Evolutionary conservation across 495 filamentous ascomycete genomes (phyloP).

Genomic region (Xylaria nigripes): DNA sequence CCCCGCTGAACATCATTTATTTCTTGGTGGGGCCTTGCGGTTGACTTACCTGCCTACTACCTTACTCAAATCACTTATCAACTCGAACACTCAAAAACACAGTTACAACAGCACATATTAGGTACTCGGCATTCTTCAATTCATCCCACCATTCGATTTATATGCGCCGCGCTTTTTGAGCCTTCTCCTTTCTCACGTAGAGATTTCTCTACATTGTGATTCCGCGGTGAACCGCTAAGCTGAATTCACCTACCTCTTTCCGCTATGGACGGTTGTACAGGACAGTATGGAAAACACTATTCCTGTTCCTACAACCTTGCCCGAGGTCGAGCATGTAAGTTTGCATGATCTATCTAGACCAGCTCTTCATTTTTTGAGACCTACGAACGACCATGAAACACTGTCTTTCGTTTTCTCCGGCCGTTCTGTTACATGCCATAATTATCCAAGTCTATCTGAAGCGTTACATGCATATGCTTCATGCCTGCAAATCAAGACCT

Average conservation of each 20-base stretch:
- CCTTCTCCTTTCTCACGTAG: neutral
- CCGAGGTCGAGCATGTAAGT: slow-evolving; percentile 24
- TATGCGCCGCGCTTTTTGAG: neutral
- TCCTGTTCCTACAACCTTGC: slow-evolving; percentile 16
- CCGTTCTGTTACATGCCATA: slow-evolving; percentile 6
- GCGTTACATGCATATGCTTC: neutral
- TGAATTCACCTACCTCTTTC: slow-evolving; percentile 3
- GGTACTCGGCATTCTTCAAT: no score
- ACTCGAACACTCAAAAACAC: no score
- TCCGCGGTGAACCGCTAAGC: slow-evolving; percentile 1
- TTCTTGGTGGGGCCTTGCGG: no score
- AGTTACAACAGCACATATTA: no score
- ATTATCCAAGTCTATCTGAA: slow-evolving; percentile 11
- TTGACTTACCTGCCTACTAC: no score
- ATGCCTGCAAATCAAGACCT: slow-evolving; percentile 6
- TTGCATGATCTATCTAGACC: neutral
- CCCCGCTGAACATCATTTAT: no score
- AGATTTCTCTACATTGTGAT: neutral
- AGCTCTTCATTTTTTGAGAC: neutral
- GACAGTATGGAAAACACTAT: slow-evolving; percentile 19
- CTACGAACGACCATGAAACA: neutral
- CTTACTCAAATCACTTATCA: no score
- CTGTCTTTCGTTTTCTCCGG: neutral
- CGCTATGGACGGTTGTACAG: slow-evolving; percentile 20
- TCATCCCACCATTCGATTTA: neutral